Evolutionary conservation across 306 rosid species (phyloP).

Genomic region (apple (Malus domestica)): ASM211411v1 NC_041791.1:23779501-23780000

Average conservation of each 20-base stretch:
- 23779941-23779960: constrained; percentile 1
- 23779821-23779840: constrained; percentile 89
- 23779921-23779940: constrained; percentile 32
- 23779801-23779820: constrained; percentile 73
- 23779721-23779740: constrained; percentile 8
- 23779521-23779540: neutral
- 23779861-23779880: constrained; percentile 44
- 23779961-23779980: neutral
- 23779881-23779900: constrained; percentile 42
- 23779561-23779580: constrained; percentile 33
- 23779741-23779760: constrained; percentile 11
- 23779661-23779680: constrained; percentile 25
- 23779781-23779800: neutral
- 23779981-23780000: neutral
- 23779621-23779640: constrained; percentile 86
- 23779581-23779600: constrained; percentile 79
- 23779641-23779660: constrained; percentile 78
- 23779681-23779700: constrained; percentile 22
- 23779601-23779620: constrained; percentile 81
- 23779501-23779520: neutral
- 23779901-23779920: constrained; percentile 52
- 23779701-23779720: constrained; percentile 9
- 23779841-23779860: constrained; percentile 48
- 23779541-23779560: neutral
- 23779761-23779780: neutral